These are phyloP conservation scores for Blastomyces emzantsi DNA, from an alignment of 2,329 filamentous ascomycete genomes.

Conservation along the genomic window DNA sequence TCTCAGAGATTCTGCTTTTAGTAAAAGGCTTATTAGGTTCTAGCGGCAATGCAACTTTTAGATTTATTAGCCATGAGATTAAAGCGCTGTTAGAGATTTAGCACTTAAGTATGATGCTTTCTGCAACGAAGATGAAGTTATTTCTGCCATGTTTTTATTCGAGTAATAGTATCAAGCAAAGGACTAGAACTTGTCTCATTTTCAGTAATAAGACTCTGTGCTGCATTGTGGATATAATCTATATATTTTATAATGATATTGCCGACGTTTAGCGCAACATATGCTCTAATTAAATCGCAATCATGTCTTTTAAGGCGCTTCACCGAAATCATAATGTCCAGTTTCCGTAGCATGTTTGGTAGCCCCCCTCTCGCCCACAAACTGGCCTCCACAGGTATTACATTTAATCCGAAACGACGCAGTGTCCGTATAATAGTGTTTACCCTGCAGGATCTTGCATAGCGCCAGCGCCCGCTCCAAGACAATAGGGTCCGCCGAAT, in stretches of 20 bases:
- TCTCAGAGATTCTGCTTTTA: no score
- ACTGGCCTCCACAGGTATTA: constrained; percentile 46
- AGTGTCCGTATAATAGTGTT: constrained; percentile 84
- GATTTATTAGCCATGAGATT: no score
- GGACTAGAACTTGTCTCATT: no score
- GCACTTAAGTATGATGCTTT: no score
- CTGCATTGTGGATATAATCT: not conserved
- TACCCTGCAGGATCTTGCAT: constrained; percentile 57
- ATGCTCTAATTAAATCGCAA: not conserved
- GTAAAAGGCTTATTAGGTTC: no score
- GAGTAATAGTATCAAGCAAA: no score
- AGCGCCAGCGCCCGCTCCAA: constrained; percentile 55
- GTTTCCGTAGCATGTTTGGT: constrained; percentile 40
- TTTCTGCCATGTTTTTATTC: no score
- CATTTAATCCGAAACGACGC: constrained; percentile 70
- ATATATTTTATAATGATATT: not conserved
- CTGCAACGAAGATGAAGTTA: no score
- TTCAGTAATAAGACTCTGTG: not conserved
- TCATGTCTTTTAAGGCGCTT: constrained; percentile 27
- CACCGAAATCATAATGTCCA: constrained; percentile 43
- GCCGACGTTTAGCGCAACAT: not conserved
- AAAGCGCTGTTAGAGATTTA: no score
- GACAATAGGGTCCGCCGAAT: constrained; percentile 46
- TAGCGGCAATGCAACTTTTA: no score
- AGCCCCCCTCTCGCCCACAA: constrained; percentile 40